phyloP scores from a whole-genome alignment of 257 asterid species.

The Rhazya stricta region DNA sequence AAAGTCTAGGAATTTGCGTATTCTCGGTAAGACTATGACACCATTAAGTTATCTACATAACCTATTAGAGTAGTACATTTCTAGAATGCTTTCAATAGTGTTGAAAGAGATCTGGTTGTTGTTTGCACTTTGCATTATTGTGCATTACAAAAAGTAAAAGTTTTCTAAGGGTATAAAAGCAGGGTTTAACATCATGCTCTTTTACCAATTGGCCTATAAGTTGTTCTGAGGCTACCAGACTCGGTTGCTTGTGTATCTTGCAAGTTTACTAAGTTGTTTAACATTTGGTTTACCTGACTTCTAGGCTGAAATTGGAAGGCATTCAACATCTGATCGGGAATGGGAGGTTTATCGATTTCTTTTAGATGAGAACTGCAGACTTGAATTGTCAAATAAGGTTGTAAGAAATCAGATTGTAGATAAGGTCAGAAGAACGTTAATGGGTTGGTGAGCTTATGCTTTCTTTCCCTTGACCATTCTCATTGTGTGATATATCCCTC shows the following conservation, averaged over 20 bases:
- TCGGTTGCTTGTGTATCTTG: background rate
- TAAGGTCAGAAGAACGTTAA: constrained; percentile 65
- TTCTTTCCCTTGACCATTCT: background rate
- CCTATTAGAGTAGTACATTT: background rate
- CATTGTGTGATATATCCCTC: background rate
- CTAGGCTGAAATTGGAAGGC: constrained; percentile 82
- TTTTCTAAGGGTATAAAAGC: background rate
- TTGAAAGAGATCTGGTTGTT: background rate
- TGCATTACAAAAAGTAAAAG: background rate
- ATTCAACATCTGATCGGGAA: constrained; percentile 54
- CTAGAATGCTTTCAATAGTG: background rate
- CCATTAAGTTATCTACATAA: background rate
- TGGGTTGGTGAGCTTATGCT: constrained; percentile 71
- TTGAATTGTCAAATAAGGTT: constrained; percentile 37
- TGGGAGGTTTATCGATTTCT: constrained; percentile 89
- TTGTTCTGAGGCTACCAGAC: background rate
- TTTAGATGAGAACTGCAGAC: constrained; percentile 58
- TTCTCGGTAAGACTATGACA: constrained; percentile 51
- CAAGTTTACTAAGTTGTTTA: background rate
- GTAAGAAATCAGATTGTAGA: constrained; percentile 62
- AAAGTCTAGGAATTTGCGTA: constrained; percentile 65
- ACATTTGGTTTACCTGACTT: constrained; percentile 7
- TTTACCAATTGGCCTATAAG: background rate
- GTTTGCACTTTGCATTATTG: background rate
- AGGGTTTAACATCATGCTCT: background rate